Percentiles rank a stretch among this genome's conserved stretches.
Evolutionary conservation across 2,329 filamentous ascomycete genomes (phyloP).

Genomic region (Colletotrichum euphorbiae): DNA sequence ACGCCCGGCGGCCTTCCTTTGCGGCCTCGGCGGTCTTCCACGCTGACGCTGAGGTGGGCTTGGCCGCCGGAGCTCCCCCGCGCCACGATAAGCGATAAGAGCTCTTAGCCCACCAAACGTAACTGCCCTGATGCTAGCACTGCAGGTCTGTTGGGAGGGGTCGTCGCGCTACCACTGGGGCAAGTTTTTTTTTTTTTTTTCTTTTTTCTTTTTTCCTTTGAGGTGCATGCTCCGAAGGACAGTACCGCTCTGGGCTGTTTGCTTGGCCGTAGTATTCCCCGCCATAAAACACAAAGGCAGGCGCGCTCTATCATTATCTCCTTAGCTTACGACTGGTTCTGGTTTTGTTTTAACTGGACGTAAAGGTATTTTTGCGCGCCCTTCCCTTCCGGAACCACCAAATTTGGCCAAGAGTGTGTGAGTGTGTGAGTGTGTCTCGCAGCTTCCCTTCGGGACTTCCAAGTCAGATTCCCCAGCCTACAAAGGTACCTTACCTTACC

Average conservation of each 20-base stretch:
- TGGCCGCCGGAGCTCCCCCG: constrained; percentile 38
- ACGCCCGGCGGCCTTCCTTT: constrained; percentile 8
- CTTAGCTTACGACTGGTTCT: neutral
- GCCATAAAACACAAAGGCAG: constrained; percentile 26
- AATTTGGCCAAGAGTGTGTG: constrained; percentile 8
- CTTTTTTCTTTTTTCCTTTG: constrained; percentile 9
- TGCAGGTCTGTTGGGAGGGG: constrained; percentile 27
- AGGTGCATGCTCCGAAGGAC: constrained; percentile 5
- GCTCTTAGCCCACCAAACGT: constrained; percentile 36
- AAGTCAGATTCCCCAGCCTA: neutral
- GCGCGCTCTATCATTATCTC: constrained; percentile 36
- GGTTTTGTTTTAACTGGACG: neutral
- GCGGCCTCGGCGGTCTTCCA: neutral
- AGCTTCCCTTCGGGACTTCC: constrained; percentile 30
- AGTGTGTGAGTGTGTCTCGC: constrained; percentile 31
- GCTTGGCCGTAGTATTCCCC: constrained; percentile 4
- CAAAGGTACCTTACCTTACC: constrained; percentile 2
- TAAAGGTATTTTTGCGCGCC: constrained; percentile 14
- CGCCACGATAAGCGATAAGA: constrained; percentile 40
- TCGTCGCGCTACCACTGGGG: neutral
- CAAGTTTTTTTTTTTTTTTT: neutral
- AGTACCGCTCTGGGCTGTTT: neutral
- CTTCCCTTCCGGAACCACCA: constrained; percentile 9
- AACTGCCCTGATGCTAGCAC: constrained; percentile 14
- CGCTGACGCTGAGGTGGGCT: constrained; percentile 14